phyloP scores from a whole-genome alignment of 2,329 filamentous ascomycete species.

The Ophidiomyces ophidiicola region DNA sequence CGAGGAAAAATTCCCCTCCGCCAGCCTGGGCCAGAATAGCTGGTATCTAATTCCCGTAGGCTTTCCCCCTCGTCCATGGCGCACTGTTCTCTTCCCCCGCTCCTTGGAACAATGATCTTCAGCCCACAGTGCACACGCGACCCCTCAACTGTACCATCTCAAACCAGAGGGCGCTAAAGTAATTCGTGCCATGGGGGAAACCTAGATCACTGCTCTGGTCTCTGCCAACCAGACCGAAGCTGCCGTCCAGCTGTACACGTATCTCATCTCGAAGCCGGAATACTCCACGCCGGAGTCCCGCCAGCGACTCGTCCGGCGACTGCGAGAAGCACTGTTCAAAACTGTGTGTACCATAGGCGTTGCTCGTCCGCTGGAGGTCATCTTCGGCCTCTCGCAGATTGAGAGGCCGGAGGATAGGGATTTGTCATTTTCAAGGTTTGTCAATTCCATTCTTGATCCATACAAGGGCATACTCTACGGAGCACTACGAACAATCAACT shows the following conservation, averaged over 20 bases:
- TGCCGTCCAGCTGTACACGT: constrained; percentile 43
- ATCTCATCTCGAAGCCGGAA: constrained; percentile 42
- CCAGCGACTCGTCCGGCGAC: constrained; percentile 26
- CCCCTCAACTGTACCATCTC: too few relatives aligned
- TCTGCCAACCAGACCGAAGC: constrained; percentile 41
- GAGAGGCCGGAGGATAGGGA: constrained; percentile 48
- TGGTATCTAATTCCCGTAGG: constrained; percentile 14
- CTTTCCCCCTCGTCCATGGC: not conserved
- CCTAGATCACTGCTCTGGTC: constrained; percentile 31
- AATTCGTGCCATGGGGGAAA: too few relatives aligned
- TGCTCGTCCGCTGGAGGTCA: constrained; percentile 50
- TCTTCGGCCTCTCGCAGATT: constrained; percentile 43
- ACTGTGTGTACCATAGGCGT: constrained; percentile 47
- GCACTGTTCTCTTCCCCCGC: not conserved
- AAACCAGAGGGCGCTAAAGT: too few relatives aligned
- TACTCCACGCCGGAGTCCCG: constrained; percentile 23
- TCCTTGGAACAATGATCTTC: not conserved
- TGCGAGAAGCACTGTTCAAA: constrained; percentile 49
- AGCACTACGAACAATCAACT: too few relatives aligned
- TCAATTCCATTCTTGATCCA: not conserved
- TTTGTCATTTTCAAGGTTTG: constrained; percentile 35
- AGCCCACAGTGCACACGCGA: too few relatives aligned
- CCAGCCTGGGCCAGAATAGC: constrained; percentile 10
- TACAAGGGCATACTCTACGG: too few relatives aligned
- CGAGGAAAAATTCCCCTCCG: constrained; percentile 8